Evolutionary conservation across 2,329 filamentous ascomycete genomes (phyloP).

Genomic region (Venturia oleaginea): DNA sequence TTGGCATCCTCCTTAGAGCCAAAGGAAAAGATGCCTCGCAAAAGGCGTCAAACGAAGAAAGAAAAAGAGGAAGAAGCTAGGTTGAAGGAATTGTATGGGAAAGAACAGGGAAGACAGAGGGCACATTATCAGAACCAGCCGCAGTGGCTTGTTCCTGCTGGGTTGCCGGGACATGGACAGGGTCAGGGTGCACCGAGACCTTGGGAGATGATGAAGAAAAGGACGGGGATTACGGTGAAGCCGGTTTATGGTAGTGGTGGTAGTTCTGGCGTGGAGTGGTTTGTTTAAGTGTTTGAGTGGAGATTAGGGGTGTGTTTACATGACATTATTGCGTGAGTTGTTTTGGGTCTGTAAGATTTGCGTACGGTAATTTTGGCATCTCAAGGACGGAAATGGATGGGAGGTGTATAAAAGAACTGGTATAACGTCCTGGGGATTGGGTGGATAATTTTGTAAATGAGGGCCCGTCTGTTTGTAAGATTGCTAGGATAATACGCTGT

Average conservation of each 20-base stretch:
- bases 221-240: background rate
- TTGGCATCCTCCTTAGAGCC: background rate
- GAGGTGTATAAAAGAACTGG: background rate
- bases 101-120: background rate
- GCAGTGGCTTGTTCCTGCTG: conserved; percentile 3
- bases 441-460: background rate
- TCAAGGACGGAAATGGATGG: background rate
- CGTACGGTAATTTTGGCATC: background rate
- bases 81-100: background rate
- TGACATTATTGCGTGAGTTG: background rate
- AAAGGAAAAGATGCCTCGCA: background rate
- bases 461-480: background rate
- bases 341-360: background rate
- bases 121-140: conserved; percentile 3
- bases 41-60: background rate
- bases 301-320: background rate
- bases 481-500: background rate
- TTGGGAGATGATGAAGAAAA: background rate
- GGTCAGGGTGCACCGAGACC: background rate
- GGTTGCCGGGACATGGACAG: background rate
- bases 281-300: background rate
- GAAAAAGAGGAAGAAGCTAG: conserved; percentile 5
- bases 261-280: background rate
- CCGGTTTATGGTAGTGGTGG: conserved; percentile 2
- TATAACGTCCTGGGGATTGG: background rate